Conservation (phyloP, 2,329 filamentous ascomycete species). For the Claviceps lovelessii region DNA sequence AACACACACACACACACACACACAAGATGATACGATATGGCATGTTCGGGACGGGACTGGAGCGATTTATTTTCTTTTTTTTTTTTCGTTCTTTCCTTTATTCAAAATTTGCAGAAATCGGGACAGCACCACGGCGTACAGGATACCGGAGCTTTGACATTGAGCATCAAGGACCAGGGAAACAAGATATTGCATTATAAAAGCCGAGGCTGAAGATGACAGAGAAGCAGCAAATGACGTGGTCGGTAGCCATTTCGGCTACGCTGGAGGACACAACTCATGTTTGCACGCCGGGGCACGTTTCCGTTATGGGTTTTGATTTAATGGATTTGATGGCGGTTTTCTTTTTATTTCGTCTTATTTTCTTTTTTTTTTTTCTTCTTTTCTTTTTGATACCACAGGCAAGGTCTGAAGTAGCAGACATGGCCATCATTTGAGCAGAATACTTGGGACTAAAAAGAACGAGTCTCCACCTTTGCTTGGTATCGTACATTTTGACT, state of each 20-base stretch:
- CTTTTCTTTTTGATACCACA: slow-evolving; percentile 1
- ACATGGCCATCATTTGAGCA: neutral
- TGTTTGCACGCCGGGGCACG: neutral
- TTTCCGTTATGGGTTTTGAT: neutral
- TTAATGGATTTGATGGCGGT: neutral
- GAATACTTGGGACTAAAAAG: neutral
- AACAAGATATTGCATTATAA: neutral
- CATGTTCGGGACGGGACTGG: slow-evolving; percentile 2
- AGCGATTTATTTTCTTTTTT: neutral
- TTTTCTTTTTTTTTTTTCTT: neutral
- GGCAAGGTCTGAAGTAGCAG: neutral
- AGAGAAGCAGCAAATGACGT: neutral
- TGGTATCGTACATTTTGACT: neutral
- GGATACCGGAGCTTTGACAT: slow-evolving; percentile 1
- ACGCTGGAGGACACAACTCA: neutral
- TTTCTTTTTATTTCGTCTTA: neutral
- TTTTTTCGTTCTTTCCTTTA: neutral
- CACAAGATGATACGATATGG: slow-evolving; percentile 2
- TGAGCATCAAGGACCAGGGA: slow-evolving; percentile 2
- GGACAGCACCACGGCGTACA: slow-evolving; percentile 1
- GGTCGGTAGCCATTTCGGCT: neutral
- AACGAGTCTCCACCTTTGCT: neutral
- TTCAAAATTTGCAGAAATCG: neutral
- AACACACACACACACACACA: neutral
- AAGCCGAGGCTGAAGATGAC: neutral